A percentile compares a stretch with the other conserved stretches of the same genome.
Evolutionary conservation across 192 early-diverging fungal genomes (phyloP).

Genomic region (Dispira parvispora): DNA sequence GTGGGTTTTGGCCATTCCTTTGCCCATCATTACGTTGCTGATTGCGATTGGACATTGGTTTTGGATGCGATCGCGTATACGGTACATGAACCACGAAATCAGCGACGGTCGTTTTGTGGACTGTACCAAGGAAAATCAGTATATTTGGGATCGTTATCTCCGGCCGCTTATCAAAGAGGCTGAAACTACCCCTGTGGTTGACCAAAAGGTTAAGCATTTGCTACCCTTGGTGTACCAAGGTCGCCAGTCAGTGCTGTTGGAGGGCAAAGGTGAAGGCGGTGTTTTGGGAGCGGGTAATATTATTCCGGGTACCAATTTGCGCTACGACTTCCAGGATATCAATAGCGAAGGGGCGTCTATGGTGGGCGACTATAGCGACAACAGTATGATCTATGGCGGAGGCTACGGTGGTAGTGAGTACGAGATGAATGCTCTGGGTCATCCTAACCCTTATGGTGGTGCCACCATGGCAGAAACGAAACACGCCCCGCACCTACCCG

Average conservation of each 20-base stretch:
- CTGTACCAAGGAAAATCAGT: constrained; percentile 15
- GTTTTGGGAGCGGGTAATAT: background rate
- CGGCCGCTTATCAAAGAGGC: constrained; percentile 44
- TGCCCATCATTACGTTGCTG: constrained; percentile 37
- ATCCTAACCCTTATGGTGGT: too few species aligned
- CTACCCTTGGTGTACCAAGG: constrained; percentile 43
- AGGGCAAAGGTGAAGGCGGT: background rate
- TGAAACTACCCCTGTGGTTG: constrained; percentile 48
- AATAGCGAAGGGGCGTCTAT: background rate
- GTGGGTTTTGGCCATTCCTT: constrained; percentile 21
- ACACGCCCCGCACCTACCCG: too few species aligned
- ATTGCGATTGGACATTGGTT: constrained; percentile 31
- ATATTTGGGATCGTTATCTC: constrained; percentile 40
- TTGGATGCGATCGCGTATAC: constrained; percentile 31
- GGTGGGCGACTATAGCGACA: constrained; percentile 4
- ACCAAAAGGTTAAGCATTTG: constrained; percentile 42
- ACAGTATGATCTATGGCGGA: background rate
- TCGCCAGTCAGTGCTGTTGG: constrained; percentile 6
- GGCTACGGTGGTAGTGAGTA: background rate
- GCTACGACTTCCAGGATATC: constrained; percentile 7
- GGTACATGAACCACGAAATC: constrained; percentile 33
- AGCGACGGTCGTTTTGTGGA: constrained; percentile 23
- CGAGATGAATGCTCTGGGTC: constrained; percentile 7
- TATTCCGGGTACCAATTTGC: constrained; percentile 3
- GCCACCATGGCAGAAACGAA: too few species aligned